Conservation (phyloP, 768 basidiomycete genomes). For the Calocybe indica region DNA sequence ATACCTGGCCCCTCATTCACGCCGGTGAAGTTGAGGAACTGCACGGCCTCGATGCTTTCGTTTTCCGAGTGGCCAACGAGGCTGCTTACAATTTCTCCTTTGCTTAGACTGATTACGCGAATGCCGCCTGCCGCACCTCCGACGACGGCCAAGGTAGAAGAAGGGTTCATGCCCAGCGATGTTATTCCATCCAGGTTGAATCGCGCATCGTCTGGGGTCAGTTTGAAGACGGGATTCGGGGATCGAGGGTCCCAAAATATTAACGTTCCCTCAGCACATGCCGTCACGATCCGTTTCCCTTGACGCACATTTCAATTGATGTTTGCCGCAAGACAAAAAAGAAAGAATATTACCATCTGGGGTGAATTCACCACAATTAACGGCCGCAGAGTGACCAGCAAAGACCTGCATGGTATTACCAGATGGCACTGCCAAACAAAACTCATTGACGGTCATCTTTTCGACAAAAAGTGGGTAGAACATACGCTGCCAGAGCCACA, state of each 20-base stretch:
- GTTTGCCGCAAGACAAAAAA: not conserved
- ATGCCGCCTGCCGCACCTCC: slow-evolving; percentile 85
- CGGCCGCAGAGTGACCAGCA: slow-evolving; percentile 79
- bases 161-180: slow-evolving; percentile 75
- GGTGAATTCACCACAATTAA: slow-evolving; percentile 86
- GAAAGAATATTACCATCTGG: slow-evolving; percentile 62
- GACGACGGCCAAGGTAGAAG: slow-evolving; percentile 86
- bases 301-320: slow-evolving; percentile 3
- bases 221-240: slow-evolving; percentile 74
- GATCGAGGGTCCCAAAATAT: slow-evolving; percentile 91
- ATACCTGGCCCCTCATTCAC: slow-evolving; percentile 49
- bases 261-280: slow-evolving; percentile 73
- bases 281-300: slow-evolving; percentile 89
- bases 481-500: slow-evolving; percentile 97
- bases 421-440: slow-evolving; percentile 66
- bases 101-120: slow-evolving; percentile 80
- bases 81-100: slow-evolving; percentile 74
- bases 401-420: slow-evolving; percentile 96
- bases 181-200: slow-evolving; percentile 85
- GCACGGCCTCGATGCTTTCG: slow-evolving; percentile 84
- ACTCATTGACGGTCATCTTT: not conserved
- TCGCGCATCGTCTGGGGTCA: slow-evolving; percentile 61
- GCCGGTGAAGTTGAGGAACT: slow-evolving; percentile 74
- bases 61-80: slow-evolving; percentile 82
- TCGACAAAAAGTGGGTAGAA: slow-evolving; percentile 5